These are phyloP conservation scores for Peronosclerospora sorghi DNA, from an alignment of 352 stramenopile species.

Conservation along the genomic window DNA sequence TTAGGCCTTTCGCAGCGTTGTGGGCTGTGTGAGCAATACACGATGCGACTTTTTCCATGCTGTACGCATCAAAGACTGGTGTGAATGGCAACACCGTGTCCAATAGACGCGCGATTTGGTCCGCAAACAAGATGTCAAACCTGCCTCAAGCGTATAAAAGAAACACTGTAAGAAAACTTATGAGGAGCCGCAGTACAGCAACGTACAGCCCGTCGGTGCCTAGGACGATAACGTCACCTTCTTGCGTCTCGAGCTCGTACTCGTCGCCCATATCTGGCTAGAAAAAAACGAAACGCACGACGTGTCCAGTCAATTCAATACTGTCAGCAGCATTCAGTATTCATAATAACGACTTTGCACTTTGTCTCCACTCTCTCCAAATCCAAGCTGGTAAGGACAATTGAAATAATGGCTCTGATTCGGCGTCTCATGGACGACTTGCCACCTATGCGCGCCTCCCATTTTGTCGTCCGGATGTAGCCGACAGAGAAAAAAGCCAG, in stretches of 20 bases:
- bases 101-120: slow-evolving; percentile 66
- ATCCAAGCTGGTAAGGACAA: slow-evolving; percentile 91
- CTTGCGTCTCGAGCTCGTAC: slow-evolving; percentile 72
- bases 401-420: slow-evolving; percentile 96
- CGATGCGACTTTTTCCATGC: slow-evolving; percentile 70
- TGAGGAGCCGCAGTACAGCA: not conserved
- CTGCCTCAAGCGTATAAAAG: slow-evolving; percentile 16
- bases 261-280: slow-evolving; percentile 85
- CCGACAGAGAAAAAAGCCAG: slow-evolving; percentile 87
- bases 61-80: slow-evolving; percentile 35
- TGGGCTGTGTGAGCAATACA: slow-evolving; percentile 75
- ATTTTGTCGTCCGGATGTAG: slow-evolving; percentile 31
- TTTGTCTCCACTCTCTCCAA: slow-evolving; percentile 78
- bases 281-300: not conserved
- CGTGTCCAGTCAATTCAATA: too few relatives aligned
- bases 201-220: slow-evolving; percentile 90
- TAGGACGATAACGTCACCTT: slow-evolving; percentile 88
- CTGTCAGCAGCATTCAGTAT: not conserved
- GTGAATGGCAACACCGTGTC: slow-evolving; percentile 48
- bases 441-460: slow-evolving; percentile 31
- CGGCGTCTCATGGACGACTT: slow-evolving; percentile 80
- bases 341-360: slow-evolving; percentile 18
- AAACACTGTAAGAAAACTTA: not conserved
- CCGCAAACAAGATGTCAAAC: slow-evolving; percentile 93
- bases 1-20: slow-evolving; percentile 60